Conservation (phyloP, 768 basidiomycete species). For the Mycena floridula region DNA sequence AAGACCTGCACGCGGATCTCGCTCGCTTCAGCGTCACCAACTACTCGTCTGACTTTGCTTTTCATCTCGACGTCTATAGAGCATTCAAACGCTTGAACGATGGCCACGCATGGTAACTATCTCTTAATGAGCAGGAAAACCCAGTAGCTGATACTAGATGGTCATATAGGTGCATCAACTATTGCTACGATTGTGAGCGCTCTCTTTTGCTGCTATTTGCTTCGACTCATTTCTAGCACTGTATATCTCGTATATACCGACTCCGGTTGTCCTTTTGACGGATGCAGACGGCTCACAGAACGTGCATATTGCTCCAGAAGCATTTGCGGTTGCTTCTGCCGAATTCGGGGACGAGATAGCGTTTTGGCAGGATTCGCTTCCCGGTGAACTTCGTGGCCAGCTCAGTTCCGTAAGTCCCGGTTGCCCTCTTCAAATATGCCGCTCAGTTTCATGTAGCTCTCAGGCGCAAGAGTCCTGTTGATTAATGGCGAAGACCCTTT, state of each 20-base stretch:
- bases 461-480: constrained; percentile 46
- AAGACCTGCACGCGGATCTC: constrained; percentile 27
- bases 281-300: constrained; percentile 17
- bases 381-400: constrained; percentile 17
- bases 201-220: too few species aligned
- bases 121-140: too few species aligned
- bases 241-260: constrained; percentile 21
- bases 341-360: constrained; percentile 25
- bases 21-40: constrained; percentile 22
- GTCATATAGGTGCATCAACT: background rate
- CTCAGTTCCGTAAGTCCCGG: background rate
- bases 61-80: constrained; percentile 29
- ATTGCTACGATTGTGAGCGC: constrained; percentile 6
- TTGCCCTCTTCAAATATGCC: background rate
- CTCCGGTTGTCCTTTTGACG: constrained; percentile 25
- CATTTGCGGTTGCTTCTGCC: constrained; percentile 16
- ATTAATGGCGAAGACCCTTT: constrained; percentile 50
- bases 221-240: constrained; percentile 1
- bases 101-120: constrained; percentile 26
- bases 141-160: too few species aligned
- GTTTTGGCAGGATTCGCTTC: constrained; percentile 25
- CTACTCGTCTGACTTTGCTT: constrained; percentile 30
- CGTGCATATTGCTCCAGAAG: constrained; percentile 32
- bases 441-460: constrained; percentile 15
- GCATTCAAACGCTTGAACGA: constrained; percentile 30